These are phyloP conservation scores for Diphasiastrum complanatum DNA, from an alignment of 83 land plant genomes.

Conservation along the genomic window DNA sequence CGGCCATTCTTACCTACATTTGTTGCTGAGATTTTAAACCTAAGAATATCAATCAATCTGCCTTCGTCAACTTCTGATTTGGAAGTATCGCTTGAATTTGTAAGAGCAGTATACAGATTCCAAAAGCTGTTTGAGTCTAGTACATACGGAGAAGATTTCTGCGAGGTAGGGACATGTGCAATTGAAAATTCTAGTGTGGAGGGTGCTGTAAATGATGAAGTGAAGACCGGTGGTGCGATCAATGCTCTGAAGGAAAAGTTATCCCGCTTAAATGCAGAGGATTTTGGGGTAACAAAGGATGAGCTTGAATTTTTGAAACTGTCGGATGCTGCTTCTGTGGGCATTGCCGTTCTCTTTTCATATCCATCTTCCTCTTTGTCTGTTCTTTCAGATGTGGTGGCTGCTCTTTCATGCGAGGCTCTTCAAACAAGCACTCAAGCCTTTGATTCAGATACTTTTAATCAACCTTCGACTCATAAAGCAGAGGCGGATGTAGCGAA, in stretches of 20 bases:
- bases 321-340: slow-evolving; percentile 17
- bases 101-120: too few relatives aligned
- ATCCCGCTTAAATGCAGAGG: background rate
- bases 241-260: too few relatives aligned
- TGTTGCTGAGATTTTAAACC: too few relatives aligned
- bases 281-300: slow-evolving; percentile 16
- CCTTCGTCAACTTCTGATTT: too few relatives aligned
- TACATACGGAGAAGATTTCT: too few relatives aligned
- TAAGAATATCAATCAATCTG: too few relatives aligned
- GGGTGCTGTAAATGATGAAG: too few relatives aligned
- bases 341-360: slow-evolving; percentile 36
- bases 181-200: too few relatives aligned
- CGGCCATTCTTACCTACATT: slow-evolving; percentile 21
- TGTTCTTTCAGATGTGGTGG: slow-evolving; percentile 36
- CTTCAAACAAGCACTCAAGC: slow-evolving; percentile 10
- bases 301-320: slow-evolving; percentile 21
- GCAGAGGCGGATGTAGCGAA: slow-evolving; percentile 46
- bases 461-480: slow-evolving; percentile 44
- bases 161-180: too few relatives aligned
- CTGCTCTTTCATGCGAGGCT: slow-evolving; percentile 26
- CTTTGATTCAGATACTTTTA: slow-evolving; percentile 42
- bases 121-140: too few relatives aligned
- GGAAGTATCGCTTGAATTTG: too few relatives aligned
- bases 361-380: slow-evolving; percentile 28
- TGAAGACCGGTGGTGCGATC: too few relatives aligned